These are phyloP conservation scores for Galerina sulciceps DNA, from an alignment of 768 basidiomycete species.

Conservation along the genomic window DNA sequence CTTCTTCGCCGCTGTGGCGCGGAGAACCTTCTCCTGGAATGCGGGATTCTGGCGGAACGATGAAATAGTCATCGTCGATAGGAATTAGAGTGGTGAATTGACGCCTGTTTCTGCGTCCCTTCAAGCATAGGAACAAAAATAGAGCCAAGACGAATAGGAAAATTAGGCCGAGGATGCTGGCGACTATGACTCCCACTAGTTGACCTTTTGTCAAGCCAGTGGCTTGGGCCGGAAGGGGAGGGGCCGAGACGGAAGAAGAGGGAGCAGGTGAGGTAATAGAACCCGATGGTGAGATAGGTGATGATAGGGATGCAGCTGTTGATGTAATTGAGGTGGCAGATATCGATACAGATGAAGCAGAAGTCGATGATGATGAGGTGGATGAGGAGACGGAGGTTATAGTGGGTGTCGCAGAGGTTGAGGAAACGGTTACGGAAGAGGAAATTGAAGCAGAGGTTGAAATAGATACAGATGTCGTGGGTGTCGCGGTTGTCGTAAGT, in stretches of 20 bases:
- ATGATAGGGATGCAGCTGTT: conserved; percentile 25
- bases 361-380: conserved; percentile 25
- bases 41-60: conserved; percentile 42
- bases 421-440: conserved; percentile 31
- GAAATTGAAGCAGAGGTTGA: conserved; percentile 35
- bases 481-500: conserved; percentile 28
- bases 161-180: conserved; percentile 62
- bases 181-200: conserved; percentile 62
- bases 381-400: conserved; percentile 29
- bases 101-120: conserved; percentile 48
- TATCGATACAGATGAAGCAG: conserved; percentile 23
- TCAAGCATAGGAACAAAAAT: conserved; percentile 48
- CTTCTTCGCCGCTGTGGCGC: conserved; percentile 70
- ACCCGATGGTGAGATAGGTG: conserved; percentile 21
- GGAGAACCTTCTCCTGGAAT: conserved; percentile 69
- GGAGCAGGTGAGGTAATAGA: conserved; percentile 23
- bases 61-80: conserved; percentile 41
- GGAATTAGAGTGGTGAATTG: conserved; percentile 36
- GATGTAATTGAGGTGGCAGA: conserved; percentile 8
- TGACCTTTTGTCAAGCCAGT: conserved; percentile 40
- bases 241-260: conserved; percentile 18
- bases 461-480: conserved; percentile 27
- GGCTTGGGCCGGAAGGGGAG: conserved; percentile 11
- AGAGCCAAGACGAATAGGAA: conserved; percentile 58
- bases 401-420: conserved; percentile 36